Percentiles rank a stretch among this genome's conserved stretches.
Conservation (phyloP, 1,284 basidiomycete species). For the Marasmius oreades region DNA sequence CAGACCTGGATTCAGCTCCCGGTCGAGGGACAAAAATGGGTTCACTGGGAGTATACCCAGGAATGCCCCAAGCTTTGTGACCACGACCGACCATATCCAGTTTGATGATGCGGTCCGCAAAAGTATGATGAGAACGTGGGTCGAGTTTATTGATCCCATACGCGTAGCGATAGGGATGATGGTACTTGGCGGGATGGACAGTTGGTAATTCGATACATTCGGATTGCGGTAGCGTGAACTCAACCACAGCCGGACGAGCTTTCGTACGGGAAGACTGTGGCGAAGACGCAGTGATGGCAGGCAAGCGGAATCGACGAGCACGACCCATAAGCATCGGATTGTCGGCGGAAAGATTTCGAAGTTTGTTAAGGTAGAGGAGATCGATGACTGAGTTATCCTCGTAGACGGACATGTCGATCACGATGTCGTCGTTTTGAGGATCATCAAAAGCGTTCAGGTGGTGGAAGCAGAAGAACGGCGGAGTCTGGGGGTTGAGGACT, state of each 20-base stretch:
- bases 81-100: conserved; percentile 24
- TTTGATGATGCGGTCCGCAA: conserved; percentile 32
- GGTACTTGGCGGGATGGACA: conserved; percentile 22
- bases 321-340: conserved; percentile 10
- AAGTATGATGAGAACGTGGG: conserved; percentile 18
- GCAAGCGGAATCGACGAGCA: conserved; percentile 21
- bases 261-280: too few species aligned
- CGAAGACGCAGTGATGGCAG: too few species aligned
- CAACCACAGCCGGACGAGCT: conserved; percentile 11
- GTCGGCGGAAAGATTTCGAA: conserved; percentile 13
- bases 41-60: conserved; percentile 27
- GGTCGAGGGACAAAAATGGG: conserved; percentile 32
- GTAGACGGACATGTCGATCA: conserved; percentile 35
- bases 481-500: conserved; percentile 22
- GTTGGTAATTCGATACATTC: conserved; percentile 30
- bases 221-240: conserved; percentile 14
- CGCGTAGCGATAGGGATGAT: conserved; percentile 30
- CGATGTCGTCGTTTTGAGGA: conserved; percentile 26
- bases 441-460: conserved; percentile 35
- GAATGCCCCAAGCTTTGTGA: conserved; percentile 24
- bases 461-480: conserved; percentile 37
- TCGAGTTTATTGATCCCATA: conserved; percentile 24
- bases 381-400: conserved; percentile 25
- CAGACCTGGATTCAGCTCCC: conserved; percentile 19
- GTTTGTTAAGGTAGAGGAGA: conserved; percentile 24